Evolutionary conservation across 768 basidiomycete genomes (phyloP).

Genomic region (Tricholoma furcatifolium): DNA sequence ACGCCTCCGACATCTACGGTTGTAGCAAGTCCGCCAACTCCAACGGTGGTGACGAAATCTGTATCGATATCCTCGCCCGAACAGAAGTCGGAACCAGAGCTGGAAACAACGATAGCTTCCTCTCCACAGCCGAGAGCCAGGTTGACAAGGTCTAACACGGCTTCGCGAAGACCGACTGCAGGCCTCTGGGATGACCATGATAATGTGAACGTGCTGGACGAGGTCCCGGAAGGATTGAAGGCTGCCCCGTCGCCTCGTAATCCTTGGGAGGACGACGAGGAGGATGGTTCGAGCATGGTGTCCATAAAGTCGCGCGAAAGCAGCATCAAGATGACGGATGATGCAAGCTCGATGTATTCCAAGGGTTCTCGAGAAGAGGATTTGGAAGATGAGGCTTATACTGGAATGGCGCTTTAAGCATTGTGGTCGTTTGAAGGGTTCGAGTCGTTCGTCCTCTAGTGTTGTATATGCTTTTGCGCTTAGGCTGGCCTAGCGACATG

Average conservation of each 20-base stretch:
- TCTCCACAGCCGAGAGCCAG: constrained; percentile 11
- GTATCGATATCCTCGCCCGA: neutral
- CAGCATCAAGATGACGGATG: neutral
- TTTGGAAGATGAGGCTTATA: constrained; percentile 12
- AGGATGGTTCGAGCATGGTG: neutral
- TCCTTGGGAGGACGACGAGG: constrained; percentile 5
- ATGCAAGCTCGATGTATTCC: constrained; percentile 7
- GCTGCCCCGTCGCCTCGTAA: neutral
- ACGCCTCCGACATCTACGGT: constrained; percentile 1
- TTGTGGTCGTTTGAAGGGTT: neutral
- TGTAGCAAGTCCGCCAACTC: constrained; percentile 1
- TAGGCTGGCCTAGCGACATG: constrained; percentile 2
- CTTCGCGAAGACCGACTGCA: constrained; percentile 10
- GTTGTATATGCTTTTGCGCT: too few species aligned
- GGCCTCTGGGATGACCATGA: constrained; percentile 14
- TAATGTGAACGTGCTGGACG: constrained; percentile 8
- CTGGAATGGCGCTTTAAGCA: constrained; percentile 13
- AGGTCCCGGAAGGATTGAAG: neutral
- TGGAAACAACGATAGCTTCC: constrained; percentile 3
- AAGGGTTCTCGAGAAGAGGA: constrained; percentile 7
- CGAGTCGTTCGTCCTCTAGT: neutral
- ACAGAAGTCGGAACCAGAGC: neutral
- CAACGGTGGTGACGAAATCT: constrained; percentile 1
- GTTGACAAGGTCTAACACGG: constrained; percentile 5
- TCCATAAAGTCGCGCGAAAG: constrained; percentile 1